Percentiles rank a stretch among this genome's conserved stretches.
Evolutionary conservation across 768 basidiomycete genomes (phyloP).

Genomic region (Heimioporus sp.): DNA sequence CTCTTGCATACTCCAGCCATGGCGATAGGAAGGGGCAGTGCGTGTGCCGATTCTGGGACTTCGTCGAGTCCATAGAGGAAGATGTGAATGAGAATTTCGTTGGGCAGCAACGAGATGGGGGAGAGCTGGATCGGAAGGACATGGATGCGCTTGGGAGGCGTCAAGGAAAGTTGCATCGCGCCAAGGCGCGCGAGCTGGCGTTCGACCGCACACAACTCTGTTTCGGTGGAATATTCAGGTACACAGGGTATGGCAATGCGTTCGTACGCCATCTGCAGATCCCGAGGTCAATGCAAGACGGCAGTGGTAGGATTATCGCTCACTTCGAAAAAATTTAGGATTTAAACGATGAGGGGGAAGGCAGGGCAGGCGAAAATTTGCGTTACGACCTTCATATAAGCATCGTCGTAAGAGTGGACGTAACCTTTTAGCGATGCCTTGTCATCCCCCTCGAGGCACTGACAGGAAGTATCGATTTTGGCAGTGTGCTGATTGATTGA

Average conservation of each 20-base stretch:
- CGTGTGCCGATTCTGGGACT: neutral
- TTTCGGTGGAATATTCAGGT: neutral
- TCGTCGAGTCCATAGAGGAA: constrained; percentile 7
- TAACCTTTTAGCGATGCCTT: neutral
- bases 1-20: constrained; percentile 13
- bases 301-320: neutral
- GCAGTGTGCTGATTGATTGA: too few species aligned
- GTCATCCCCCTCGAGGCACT: constrained; percentile 1
- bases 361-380: neutral
- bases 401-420: neutral
- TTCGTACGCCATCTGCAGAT: constrained; percentile 2
- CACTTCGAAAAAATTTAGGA: neutral
- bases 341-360: neutral
- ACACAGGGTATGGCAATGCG: neutral
- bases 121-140: constrained; percentile 13
- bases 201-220: neutral
- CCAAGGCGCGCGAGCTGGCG: neutral
- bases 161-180: neutral
- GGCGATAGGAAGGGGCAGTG: neutral
- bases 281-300: neutral
- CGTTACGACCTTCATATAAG: too few species aligned
- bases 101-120: constrained; percentile 18
- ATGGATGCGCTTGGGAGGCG: neutral
- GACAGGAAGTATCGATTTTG: too few species aligned
- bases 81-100: constrained; percentile 15